Base-by-base conservation (phyloP, 768 basidiomycete species). In the Pulveroboletus frians region DNA sequence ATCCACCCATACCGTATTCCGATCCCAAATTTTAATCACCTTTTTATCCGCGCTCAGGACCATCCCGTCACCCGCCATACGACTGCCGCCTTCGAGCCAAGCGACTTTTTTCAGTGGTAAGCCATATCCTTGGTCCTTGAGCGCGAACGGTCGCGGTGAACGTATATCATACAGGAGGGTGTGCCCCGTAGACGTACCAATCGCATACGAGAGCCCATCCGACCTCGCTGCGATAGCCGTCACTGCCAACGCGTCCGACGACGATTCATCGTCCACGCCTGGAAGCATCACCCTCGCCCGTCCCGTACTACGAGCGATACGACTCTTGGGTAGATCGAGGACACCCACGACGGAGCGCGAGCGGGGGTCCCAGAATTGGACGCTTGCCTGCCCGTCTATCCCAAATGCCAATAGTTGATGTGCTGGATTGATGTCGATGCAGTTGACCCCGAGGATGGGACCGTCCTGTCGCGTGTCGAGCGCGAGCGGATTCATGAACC, bases 51-150 rank as follows among this genome's bases (percentile, higher is more conserved):
- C 91, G 66, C 88, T 94, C 46, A 94, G 73, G 15, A 99, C 79
- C 74, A 93, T 80, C 1, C 90, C 88, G 39, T 89, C 87, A 42
- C 91, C 91, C 2, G 86, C 88, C 83, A 88, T 90, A 57, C 77
- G 75, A 46, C 76, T 80, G 10, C 88, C 89, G 31, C 90, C 90
- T 59, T 94, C 89, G 17, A 97, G 80, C 96, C 96, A 99, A 14
- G 76, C 66, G 3, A 98, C 79, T 43, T 76, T 84, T 65, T 87
- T 88, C 29, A 99, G 75, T 0, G 94, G 87, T 39, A 97, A 70
- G 1, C 95, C 95, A 58, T 98, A 98, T 0, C 96, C 96, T 69
- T 98, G 96, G 63, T 99, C 96, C 63, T 99, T 98, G 52, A 83
- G 63, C 1, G 91, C 92, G 58, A 88, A 93, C 20, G 91, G 85